A percentile compares a stretch with the other conserved stretches of the same genome.
Conservation (phyloP, 192 early-diverging fungal species). For the Oehlia diaphana region DNA sequence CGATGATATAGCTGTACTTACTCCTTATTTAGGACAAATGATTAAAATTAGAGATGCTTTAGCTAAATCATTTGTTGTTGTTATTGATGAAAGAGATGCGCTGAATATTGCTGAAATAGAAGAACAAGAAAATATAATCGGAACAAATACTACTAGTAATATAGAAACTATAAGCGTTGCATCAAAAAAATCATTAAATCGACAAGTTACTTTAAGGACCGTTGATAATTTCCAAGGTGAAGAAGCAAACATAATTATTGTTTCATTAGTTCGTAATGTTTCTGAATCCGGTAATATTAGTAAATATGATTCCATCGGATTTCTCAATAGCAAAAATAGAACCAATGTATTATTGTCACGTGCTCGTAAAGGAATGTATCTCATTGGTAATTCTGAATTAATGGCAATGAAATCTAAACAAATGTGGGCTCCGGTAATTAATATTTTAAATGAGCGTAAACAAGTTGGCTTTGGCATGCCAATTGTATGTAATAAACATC, state of each 20-base stretch:
- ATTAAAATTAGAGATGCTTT: conserved; percentile 42
- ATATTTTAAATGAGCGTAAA: conserved; percentile 33
- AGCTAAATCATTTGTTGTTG: conserved; percentile 29
- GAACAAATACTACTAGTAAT: no score
- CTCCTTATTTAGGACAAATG: conserved; percentile 57
- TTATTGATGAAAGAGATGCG: conserved; percentile 44
- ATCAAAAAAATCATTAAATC: neutral
- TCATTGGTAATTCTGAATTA: conserved; percentile 49
- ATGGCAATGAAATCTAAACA: conserved; percentile 29
- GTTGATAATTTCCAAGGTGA: conserved; percentile 52
- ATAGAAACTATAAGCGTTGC: neutral
- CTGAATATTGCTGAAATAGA: conserved; percentile 34
- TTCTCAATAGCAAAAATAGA: conserved; percentile 55
- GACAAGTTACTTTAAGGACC: conserved; percentile 38
- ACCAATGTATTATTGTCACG: conserved; percentile 59
- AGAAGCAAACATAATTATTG: conserved; percentile 44
- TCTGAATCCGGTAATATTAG: conserved; percentile 1
- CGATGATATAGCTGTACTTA: conserved; percentile 54
- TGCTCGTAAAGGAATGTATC: conserved; percentile 60
- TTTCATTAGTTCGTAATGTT: conserved; percentile 41
- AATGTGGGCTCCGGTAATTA: conserved; percentile 46
- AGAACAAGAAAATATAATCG: no score
- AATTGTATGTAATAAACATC: conserved; percentile 49
- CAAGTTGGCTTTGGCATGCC: conserved; percentile 46
- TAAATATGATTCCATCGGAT: conserved; percentile 44